Evolutionary conservation across 2,329 filamentous ascomycete genomes (phyloP).

Genomic region (Neofusicoccum parvum): DNA sequence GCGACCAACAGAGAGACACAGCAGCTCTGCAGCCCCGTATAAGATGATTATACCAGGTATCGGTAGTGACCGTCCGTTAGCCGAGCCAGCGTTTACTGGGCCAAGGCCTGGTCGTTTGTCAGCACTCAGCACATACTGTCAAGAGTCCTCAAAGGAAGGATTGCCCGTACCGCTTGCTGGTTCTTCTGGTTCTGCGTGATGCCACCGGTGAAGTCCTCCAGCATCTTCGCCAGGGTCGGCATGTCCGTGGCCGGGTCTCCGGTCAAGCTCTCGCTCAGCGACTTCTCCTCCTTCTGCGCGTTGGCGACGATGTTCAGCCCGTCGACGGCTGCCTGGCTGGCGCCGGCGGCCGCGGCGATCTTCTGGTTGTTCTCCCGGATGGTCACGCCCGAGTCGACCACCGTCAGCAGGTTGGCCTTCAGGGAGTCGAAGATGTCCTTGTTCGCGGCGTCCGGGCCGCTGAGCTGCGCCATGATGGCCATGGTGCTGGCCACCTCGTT

Average conservation of each 20-base stretch:
- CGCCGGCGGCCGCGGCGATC: background rate
- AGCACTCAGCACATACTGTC: too few species aligned
- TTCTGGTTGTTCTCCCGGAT: constrained; percentile 4
- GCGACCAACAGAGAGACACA: too few species aligned
- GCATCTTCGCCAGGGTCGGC: background rate
- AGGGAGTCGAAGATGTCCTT: background rate
- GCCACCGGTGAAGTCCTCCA: background rate
- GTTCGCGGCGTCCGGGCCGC: background rate
- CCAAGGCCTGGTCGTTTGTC: too few species aligned
- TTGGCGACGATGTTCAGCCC: background rate
- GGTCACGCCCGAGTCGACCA: constrained; percentile 6
- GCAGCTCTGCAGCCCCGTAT: too few species aligned
- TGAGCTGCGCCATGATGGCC: background rate
- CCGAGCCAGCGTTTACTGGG: too few species aligned
- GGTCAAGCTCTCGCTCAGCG: background rate
- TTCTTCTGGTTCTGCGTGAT: constrained; percentile 11
- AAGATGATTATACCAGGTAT: too few species aligned
- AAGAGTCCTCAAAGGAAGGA: too few species aligned
- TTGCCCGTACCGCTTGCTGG: background rate
- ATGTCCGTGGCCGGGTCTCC: background rate
- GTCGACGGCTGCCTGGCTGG: background rate
- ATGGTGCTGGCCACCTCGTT: constrained; percentile 4
- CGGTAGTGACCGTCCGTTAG: too few species aligned
- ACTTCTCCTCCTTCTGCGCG: constrained; percentile 4
- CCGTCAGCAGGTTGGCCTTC: constrained; percentile 1